Evolutionary conservation across 2,329 filamentous ascomycete genomes (phyloP).

Genomic region (Sporothrix humicola): DNA sequence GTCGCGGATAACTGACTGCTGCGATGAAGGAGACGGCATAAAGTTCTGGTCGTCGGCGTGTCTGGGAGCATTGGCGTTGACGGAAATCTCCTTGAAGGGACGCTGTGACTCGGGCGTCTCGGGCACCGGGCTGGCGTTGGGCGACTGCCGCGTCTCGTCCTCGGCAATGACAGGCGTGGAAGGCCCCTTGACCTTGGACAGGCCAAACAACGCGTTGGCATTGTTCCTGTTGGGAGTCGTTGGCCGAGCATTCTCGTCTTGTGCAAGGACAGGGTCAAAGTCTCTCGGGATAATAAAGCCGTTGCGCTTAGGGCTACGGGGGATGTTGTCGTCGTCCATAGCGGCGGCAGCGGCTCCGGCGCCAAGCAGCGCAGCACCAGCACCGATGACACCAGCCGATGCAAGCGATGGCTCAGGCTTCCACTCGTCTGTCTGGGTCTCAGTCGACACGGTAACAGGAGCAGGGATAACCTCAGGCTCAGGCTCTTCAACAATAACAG

Average conservation of each 20-base stretch:
- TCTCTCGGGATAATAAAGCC: conserved; percentile 63
- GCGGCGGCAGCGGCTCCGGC: conserved; percentile 46
- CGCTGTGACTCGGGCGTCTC: conserved; percentile 62
- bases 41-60: conserved; percentile 25
- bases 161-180: conserved; percentile 62
- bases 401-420: conserved; percentile 41
- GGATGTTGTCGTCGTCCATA: conserved; percentile 40
- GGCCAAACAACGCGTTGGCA: conserved; percentile 52
- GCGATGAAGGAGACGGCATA: neutral
- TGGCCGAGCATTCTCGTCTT: conserved; percentile 39
- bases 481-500: conserved; percentile 28
- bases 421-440: conserved; percentile 37
- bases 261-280: conserved; percentile 36
- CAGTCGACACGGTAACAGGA: conserved; percentile 18
- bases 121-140: conserved; percentile 48
- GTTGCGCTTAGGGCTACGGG: conserved; percentile 59
- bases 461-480: conserved; percentile 12
- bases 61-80: conserved; percentile 53
- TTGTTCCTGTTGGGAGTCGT: conserved; percentile 50
- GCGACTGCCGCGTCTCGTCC: conserved; percentile 66
- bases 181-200: conserved; percentile 51
- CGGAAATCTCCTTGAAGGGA: conserved; percentile 67
- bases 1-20: conserved; percentile 4
- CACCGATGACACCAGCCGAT: conserved; percentile 51
- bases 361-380: conserved; percentile 24